Evolutionary conservation across 2,329 filamentous ascomycete genomes (phyloP).

Genomic region (Pseudogymnoascus sp.): DNA sequence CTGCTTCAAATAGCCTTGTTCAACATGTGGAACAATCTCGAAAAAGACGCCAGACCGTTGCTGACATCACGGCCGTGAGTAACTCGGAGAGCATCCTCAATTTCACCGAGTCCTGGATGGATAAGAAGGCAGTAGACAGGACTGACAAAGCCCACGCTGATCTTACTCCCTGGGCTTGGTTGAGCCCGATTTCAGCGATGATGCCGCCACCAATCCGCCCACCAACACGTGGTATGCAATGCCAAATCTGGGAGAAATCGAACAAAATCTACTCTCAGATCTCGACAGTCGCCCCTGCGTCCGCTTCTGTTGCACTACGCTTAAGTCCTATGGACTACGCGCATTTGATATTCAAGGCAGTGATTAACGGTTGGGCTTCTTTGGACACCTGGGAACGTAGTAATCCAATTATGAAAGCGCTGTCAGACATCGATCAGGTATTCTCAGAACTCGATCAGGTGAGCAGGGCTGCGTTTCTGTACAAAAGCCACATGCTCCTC

Average conservation of each 20-base stretch:
- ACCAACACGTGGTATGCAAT: neutral
- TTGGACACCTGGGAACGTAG: slow-evolving; percentile 11
- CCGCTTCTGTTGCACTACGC: neutral
- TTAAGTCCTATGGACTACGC: neutral
- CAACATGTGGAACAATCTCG: neutral
- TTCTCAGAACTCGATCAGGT: slow-evolving; percentile 17
- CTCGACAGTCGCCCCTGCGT: neutral
- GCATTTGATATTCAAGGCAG: slow-evolving; percentile 4
- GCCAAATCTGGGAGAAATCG: slow-evolving; percentile 13
- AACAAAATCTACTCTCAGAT: slow-evolving; percentile 15
- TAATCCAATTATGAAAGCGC: slow-evolving; percentile 16
- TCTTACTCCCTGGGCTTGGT: neutral
- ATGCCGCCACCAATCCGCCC: slow-evolving; percentile 4
- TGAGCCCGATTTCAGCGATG: neutral
- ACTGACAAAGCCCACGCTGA: neutral
- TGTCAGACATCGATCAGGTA: slow-evolving; percentile 16
- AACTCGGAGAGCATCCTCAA: neutral
- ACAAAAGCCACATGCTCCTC: slow-evolving; percentile 16
- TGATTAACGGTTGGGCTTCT: slow-evolving; percentile 5
- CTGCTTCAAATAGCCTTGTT: neutral
- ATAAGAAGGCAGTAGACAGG: neutral
- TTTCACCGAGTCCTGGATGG: neutral
- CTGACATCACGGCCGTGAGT: neutral
- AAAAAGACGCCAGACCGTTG: neutral
- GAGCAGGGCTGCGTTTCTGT: slow-evolving; percentile 16